phyloP scores from a whole-genome alignment of 345 rosid species.

The Eucalyptus paniculata region DNA sequence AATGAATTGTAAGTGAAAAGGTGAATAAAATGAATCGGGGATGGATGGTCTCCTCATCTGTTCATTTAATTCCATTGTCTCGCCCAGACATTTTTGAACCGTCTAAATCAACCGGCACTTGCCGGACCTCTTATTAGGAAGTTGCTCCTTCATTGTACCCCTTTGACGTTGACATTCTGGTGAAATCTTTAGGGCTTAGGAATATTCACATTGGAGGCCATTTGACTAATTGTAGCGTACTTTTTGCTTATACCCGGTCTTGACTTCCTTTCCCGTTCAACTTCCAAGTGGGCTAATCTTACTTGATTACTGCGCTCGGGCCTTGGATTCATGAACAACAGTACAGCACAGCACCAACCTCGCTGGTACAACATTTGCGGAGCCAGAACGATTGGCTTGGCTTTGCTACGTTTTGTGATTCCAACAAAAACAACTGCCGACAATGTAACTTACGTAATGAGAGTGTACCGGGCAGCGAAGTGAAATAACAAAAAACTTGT shows the following conservation, averaged over 20 bases:
- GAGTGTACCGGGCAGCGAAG: background rate
- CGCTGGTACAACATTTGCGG: background rate
- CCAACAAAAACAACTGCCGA: background rate
- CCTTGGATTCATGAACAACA: background rate
- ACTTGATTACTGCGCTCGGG: background rate
- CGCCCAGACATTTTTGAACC: background rate
- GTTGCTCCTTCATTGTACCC: background rate
- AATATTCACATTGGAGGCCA: background rate
- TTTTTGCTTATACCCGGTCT: background rate
- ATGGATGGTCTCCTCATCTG: background rate
- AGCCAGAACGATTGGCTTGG: background rate
- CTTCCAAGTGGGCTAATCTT: background rate
- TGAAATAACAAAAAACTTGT: background rate
- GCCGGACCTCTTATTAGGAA: background rate
- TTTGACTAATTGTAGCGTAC: background rate
- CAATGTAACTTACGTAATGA: background rate
- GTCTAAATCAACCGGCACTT: background rate
- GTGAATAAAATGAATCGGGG: background rate
- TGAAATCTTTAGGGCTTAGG: background rate
- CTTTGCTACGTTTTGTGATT: background rate
- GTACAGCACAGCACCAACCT: background rate
- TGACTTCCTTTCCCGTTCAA: background rate
- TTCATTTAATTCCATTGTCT: background rate
- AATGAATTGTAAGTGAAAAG: background rate
- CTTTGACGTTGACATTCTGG: background rate